phyloP scores from a whole-genome alignment of 2,329 filamentous ascomycete species.

The Ophiostoma piceae region DNA sequence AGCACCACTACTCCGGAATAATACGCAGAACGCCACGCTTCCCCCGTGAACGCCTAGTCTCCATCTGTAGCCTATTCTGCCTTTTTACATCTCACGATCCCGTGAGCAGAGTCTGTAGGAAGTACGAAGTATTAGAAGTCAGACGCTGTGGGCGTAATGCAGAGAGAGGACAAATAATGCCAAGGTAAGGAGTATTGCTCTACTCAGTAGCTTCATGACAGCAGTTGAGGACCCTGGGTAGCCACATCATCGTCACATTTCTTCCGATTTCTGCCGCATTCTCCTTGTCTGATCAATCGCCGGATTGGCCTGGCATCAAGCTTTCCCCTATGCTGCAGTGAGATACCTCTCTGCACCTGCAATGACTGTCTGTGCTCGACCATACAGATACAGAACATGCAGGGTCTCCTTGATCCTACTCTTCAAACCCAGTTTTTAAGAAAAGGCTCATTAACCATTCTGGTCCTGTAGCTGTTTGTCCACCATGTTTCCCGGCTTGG shows the following conservation, averaged over 20 bases:
- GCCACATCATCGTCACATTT: not conserved
- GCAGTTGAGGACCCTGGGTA: not conserved
- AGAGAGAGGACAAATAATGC: not conserved
- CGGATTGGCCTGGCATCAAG: not conserved
- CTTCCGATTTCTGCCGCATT: not conserved
- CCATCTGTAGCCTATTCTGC: not conserved
- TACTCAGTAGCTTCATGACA: not conserved
- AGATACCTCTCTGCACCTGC: not conserved
- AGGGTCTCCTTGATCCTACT: not conserved
- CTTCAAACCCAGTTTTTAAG: not conserved
- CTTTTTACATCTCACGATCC: not conserved
- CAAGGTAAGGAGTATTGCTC: no score
- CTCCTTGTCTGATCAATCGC: not conserved
- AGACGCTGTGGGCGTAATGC: not conserved
- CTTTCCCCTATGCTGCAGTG: not conserved
- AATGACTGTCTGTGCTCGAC: not conserved
- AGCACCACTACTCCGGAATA: no score
- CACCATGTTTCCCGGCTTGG: not conserved
- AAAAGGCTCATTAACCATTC: not conserved
- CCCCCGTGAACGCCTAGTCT: not conserved
- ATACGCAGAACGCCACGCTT: not conserved
- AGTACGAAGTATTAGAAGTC: not conserved
- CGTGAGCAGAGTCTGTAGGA: not conserved
- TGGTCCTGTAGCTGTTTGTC: not conserved
- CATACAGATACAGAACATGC: not conserved